These are phyloP conservation scores for Colletotrichum acutatum DNA, from an alignment of 2,329 filamentous ascomycete species.

Conservation along the genomic window DNA sequence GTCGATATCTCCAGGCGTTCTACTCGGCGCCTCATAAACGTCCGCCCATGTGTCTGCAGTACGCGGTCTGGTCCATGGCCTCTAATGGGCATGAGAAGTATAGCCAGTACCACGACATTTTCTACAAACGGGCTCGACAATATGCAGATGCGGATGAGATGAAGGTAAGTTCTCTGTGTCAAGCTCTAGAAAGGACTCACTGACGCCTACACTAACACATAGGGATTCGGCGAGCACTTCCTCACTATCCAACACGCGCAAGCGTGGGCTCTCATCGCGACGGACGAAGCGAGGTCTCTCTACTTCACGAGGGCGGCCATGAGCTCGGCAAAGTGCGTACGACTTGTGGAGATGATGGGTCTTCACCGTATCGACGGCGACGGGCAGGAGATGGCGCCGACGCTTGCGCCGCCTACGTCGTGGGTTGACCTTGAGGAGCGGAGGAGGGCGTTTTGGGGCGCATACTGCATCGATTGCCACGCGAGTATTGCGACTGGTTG, in stretches of 20 bases:
- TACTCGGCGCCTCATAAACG: conserved; percentile 78
- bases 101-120: conserved; percentile 75
- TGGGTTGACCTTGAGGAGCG: conserved; percentile 84
- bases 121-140: conserved; percentile 84
- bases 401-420: conserved; percentile 76
- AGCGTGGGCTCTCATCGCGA: conserved; percentile 78
- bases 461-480: conserved; percentile 85
- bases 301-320: conserved; percentile 88
- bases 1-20: conserved; percentile 79
- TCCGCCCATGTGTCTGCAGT: conserved; percentile 85
- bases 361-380: conserved; percentile 80
- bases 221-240: conserved; percentile 81
- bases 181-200: not conserved
- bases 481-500: conserved; percentile 90
- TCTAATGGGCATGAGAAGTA: conserved; percentile 80
- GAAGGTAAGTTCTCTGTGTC: conserved; percentile 59
- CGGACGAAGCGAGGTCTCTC: conserved; percentile 86
- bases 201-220: not conserved
- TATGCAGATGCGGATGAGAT: conserved; percentile 89
- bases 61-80: conserved; percentile 88
- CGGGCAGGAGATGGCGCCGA: conserved; percentile 76
- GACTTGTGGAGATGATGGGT: conserved; percentile 85
- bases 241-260: conserved; percentile 85
- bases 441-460: conserved; percentile 86
- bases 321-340: conserved; percentile 77